These are phyloP conservation scores for Akanthomyces lecanii DNA, from an alignment of 2,329 filamentous ascomycete species.

Conservation along the genomic window DNA sequence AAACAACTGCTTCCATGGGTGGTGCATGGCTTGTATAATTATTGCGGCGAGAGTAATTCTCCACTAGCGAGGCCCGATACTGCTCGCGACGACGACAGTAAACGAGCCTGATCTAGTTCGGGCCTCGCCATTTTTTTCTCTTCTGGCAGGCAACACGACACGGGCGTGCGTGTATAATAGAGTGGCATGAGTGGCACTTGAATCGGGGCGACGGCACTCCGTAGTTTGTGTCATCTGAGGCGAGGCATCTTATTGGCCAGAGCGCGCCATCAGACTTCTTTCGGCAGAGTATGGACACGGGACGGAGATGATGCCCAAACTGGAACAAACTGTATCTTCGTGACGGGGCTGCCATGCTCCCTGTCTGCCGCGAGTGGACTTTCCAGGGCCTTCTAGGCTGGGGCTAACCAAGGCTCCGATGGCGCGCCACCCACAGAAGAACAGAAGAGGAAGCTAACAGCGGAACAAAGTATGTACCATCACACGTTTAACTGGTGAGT, in stretches of 20 bases:
- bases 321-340: conserved; percentile 11
- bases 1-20: background rate
- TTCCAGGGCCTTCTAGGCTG: background rate
- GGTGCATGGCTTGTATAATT: background rate
- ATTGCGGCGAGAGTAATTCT: too few species aligned
- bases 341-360: conserved; percentile 11
- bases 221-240: conserved; percentile 3
- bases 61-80: background rate
- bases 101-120: background rate
- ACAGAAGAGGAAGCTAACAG: background rate
- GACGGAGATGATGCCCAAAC: conserved; percentile 17
- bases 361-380: background rate
- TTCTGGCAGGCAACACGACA: background rate
- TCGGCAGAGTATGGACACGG: background rate
- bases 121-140: background rate
- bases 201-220: background rate
- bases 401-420: conserved; percentile 1
- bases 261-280: conserved; percentile 7
- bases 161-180: background rate
- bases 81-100: background rate
- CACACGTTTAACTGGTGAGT: background rate
- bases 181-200: conserved; percentile 2
- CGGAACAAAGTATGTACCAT: background rate
- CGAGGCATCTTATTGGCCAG: conserved; percentile 1
- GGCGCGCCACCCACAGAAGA: background rate